Evolutionary conservation across 129 eudicot species (phyloP).

Genomic region (Deinandra increscens): DNA sequence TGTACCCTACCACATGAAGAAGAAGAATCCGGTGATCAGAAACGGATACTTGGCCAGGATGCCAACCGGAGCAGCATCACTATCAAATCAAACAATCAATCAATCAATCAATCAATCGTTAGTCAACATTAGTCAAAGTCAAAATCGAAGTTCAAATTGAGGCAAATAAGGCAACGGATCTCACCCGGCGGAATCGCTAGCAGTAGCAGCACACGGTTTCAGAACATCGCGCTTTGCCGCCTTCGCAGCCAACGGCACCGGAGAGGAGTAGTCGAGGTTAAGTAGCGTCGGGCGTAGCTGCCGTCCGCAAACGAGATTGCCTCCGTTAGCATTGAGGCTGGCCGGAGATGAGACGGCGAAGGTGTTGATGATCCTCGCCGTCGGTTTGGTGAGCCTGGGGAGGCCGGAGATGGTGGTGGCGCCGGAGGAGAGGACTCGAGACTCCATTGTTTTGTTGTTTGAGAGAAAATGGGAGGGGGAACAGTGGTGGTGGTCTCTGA

Average conservation of each 20-base stretch:
- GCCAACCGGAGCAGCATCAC: constrained; percentile 14
- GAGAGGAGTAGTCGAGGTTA: constrained; percentile 49
- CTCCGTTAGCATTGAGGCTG: constrained; percentile 45
- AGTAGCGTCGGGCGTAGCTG: constrained; percentile 72
- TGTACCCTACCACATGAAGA: constrained; percentile 13
- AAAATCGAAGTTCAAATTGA: neutral
- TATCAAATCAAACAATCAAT: constrained; percentile 11
- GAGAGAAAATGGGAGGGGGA: no score
- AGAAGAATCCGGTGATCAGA: constrained; percentile 2
- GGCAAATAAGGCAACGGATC: constrained; percentile 21
- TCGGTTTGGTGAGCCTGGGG: constrained; percentile 43
- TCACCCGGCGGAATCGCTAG: constrained; percentile 89
- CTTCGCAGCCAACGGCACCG: constrained; percentile 19
- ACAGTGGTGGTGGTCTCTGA: neutral
- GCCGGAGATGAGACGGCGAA: constrained; percentile 30
- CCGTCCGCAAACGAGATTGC: constrained; percentile 73
- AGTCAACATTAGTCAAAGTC: neutral
- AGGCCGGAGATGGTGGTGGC: constrained; percentile 66
- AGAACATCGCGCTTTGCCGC: constrained; percentile 46
- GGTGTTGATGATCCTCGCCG: constrained; percentile 37
- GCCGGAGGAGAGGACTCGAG: constrained; percentile 71
- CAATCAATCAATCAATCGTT: constrained; percentile 14
- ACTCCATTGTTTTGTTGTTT: constrained; percentile 55
- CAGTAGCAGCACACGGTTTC: constrained; percentile 64
- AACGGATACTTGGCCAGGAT: constrained; percentile 2